Evolutionary conservation across 768 basidiomycete genomes (phyloP).

Genomic region (Tephrocybe sp.): DNA sequence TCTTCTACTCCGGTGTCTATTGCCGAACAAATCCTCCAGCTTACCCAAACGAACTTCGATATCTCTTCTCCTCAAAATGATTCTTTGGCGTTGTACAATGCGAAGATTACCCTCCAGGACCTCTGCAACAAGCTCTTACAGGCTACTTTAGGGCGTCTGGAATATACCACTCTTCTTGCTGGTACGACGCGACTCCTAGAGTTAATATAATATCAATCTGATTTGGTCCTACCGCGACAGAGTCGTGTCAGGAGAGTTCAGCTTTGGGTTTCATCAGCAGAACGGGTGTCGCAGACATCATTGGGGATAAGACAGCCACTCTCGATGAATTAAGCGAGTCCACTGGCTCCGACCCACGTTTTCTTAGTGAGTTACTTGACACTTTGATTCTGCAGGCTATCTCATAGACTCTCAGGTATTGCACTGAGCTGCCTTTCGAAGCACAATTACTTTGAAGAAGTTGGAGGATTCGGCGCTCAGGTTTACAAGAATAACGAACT

Average conservation of each 20-base stretch:
- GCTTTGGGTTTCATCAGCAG: conserved; percentile 11
- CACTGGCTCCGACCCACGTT: conserved; percentile 10
- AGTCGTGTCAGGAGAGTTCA: conserved; percentile 18
- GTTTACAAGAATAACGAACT: conserved; percentile 13
- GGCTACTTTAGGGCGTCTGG: conserved; percentile 5
- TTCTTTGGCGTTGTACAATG: conserved; percentile 11
- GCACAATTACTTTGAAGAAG: conserved; percentile 15
- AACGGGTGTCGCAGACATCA: conserved; percentile 11
- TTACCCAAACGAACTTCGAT: conserved; percentile 8
- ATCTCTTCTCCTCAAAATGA: conserved; percentile 1
- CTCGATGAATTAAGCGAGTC: conserved; percentile 5
- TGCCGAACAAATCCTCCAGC: conserved; percentile 12
- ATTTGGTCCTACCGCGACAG: no score
- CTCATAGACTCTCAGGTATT: conserved; percentile 2
- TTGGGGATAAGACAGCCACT: conserved; percentile 5
- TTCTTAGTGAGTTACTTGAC: conserved; percentile 2
- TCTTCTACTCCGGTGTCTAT: conserved; percentile 6
- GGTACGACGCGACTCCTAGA: not conserved
- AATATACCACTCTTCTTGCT: conserved; percentile 13
- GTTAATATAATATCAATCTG: not conserved
- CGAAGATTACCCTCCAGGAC: conserved; percentile 10
- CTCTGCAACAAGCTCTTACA: conserved; percentile 11
- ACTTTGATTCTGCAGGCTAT: not conserved
- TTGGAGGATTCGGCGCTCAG: conserved; percentile 12
- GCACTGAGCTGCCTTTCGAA: conserved; percentile 12